Conservation (phyloP, 495 filamentous ascomycete genomes). For the Neurospora discreta region DNA sequence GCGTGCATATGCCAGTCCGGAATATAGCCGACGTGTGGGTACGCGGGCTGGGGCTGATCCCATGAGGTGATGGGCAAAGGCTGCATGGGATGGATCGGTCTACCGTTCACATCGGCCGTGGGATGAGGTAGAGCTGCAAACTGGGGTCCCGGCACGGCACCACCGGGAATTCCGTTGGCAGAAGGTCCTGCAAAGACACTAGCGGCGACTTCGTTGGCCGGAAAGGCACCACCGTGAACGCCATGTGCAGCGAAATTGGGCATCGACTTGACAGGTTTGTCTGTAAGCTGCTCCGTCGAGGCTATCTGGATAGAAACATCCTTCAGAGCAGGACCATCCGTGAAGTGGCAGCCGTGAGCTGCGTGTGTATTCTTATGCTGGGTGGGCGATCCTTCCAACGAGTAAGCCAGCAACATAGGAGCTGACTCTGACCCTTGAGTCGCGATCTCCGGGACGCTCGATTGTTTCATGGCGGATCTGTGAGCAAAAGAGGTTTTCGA, state of each 20-base stretch:
- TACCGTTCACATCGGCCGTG: neutral
- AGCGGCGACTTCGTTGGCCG: neutral
- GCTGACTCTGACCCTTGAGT: neutral
- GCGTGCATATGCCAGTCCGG: neutral
- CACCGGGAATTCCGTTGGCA: neutral
- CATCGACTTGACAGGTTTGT: neutral
- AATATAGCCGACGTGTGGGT: neutral
- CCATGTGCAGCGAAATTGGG: neutral
- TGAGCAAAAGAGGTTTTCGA: neutral
- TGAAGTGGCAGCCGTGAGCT: neutral
- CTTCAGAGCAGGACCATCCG: neutral
- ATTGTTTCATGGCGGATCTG: neutral
- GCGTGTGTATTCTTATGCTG: neutral
- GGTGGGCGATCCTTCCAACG: neutral
- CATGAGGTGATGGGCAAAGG: neutral
- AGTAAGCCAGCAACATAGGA: neutral
- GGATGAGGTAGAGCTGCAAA: neutral
- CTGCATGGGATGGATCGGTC: neutral
- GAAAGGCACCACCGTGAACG: neutral
- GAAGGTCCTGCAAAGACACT: neutral
- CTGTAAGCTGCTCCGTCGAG: neutral
- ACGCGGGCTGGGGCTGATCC: neutral
- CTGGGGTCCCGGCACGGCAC: neutral
- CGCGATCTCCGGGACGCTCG: neutral
- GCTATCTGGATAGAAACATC: neutral